A percentile compares a stretch with the other conserved stretches of the same genome.
Evolutionary conservation across 805 yeast species (phyloP).

Genomic region (Spencermartinsiella europaea): DNA sequence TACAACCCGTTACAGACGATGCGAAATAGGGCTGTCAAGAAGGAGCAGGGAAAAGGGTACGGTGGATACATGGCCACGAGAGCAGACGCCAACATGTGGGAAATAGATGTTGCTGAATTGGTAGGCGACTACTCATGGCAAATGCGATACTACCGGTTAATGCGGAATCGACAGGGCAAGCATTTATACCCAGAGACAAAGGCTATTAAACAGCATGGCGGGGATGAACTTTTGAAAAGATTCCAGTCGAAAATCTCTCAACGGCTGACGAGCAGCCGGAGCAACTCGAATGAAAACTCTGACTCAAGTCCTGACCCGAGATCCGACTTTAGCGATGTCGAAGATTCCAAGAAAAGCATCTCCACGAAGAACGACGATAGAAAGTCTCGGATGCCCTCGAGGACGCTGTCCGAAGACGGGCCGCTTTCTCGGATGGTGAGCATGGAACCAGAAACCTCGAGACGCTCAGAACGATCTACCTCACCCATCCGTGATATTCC

Average conservation of each 20-base stretch:
- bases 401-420: not conserved
- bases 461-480: slow-evolving; percentile 5
- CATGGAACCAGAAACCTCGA: not conserved
- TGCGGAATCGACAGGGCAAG: slow-evolving; percentile 19
- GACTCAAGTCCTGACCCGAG: slow-evolving; percentile 13
- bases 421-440: not conserved
- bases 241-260: slow-evolving; percentile 18
- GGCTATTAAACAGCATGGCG: slow-evolving; percentile 3
- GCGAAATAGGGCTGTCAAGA: slow-evolving; percentile 51
- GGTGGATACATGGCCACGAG: slow-evolving; percentile 1
- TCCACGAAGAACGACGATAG: not conserved
- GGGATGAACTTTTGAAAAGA: slow-evolving; percentile 21
- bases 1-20: slow-evolving; percentile 83
- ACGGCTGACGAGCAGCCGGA: slow-evolving; percentile 5
- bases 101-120: slow-evolving; percentile 23
- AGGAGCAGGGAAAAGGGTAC: slow-evolving; percentile 5
- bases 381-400: not conserved
- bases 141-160: slow-evolving; percentile 11
- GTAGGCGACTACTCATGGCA: slow-evolving; percentile 24
- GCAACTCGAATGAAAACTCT: slow-evolving; percentile 7
- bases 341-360: not conserved
- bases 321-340: slow-evolving; percentile 16
- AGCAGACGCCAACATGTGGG: slow-evolving; percentile 19
- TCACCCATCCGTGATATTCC: slow-evolving; percentile 9
- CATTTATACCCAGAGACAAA: slow-evolving; percentile 12